phyloP scores from a whole-genome alignment of 2,329 filamentous ascomycete species.

The Raffaelea albimanens region DNA sequence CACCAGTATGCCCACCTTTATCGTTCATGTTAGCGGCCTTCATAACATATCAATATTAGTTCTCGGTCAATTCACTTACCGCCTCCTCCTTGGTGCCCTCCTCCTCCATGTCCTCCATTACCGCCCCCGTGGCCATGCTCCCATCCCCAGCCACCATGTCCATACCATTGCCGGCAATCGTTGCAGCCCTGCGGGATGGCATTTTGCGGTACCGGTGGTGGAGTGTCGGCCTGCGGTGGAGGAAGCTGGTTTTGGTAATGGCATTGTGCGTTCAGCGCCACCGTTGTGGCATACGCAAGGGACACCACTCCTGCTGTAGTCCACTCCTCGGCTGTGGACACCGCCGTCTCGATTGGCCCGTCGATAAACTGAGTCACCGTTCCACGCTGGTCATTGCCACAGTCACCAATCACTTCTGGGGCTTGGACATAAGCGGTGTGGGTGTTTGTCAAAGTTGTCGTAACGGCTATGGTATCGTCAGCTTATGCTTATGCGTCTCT shows the following conservation, averaged over 20 bases:
- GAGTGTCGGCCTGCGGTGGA: conserved; percentile 3
- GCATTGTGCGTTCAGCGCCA: conserved; percentile 11
- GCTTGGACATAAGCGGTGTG: no score
- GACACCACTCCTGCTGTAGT: conserved; percentile 10
- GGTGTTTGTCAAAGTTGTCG: no score
- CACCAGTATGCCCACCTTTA: neutral
- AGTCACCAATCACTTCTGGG: conserved; percentile 6
- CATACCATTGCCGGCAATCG: conserved; percentile 14
- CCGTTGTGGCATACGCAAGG: conserved; percentile 11
- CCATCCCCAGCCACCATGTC: conserved; percentile 11
- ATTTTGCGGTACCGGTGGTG: conserved; percentile 7
- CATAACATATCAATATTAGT: neutral
- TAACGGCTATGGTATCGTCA: no score
- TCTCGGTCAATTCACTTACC: neutral
- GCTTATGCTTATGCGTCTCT: no score
- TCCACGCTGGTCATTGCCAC: conserved; percentile 5
- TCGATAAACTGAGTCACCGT: conserved; percentile 12
- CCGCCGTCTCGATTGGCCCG: conserved; percentile 8
- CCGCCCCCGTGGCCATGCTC: conserved; percentile 6
- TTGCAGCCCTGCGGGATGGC: conserved; percentile 12
- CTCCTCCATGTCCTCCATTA: neutral
- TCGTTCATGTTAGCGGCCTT: no score
- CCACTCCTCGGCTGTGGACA: conserved; percentile 7
- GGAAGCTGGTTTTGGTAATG: conserved; percentile 8
- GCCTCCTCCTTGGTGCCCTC: no score